Base-by-base conservation (phyloP, 805 yeast genomes). In the Yamadazyma nakazawae region DNA sequence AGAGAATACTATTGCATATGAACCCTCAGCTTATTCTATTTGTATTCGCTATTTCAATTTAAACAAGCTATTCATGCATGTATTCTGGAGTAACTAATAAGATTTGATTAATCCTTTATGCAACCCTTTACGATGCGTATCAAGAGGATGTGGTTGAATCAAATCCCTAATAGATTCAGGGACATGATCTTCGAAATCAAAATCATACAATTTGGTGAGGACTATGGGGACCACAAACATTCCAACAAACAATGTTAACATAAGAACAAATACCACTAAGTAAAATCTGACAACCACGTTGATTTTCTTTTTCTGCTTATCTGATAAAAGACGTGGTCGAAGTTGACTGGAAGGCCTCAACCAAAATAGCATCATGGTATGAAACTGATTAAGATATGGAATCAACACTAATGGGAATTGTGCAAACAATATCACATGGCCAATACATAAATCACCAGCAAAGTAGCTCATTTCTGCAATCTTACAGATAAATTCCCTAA, bases 301-400 rank as follows among this genome's bases (percentile, higher is more conserved):
- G 35, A 74, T 64, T 50, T 64, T 67, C 43, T 73, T 59, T 50
- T 69, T 68, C 46, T 77, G 72, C 47, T 64, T 73, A 16, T 70
- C 62, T 1, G 79, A 66, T 6, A 77, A 63, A 2, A 78, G 64
- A 19, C 71, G 72, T 3, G 79, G 74, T 8, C 79, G 66, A 2
- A 79, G 58, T 54, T 79, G 83, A 35, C 68, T 65, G 4, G 70
- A 68, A 2, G 88, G 87, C 45, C 72, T 76, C 47, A 84, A 64
- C 92, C 92, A 85, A 54, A 85, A 76, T 31, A 85, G 66, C 58
- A 81, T 67, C 66, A 80, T 67, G 1, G 89, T 78, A 56, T 85
- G 94, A 77, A 83, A 76, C 40, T 74, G 74, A 56, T 84, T 85
- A 39, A 82, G 73, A 53, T 73, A 82, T 0, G 91, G 91, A 35